These are phyloP conservation scores for Pichia sp. DNA, from an alignment of 1,139 yeast genomes.

Conservation along the genomic window DNA sequence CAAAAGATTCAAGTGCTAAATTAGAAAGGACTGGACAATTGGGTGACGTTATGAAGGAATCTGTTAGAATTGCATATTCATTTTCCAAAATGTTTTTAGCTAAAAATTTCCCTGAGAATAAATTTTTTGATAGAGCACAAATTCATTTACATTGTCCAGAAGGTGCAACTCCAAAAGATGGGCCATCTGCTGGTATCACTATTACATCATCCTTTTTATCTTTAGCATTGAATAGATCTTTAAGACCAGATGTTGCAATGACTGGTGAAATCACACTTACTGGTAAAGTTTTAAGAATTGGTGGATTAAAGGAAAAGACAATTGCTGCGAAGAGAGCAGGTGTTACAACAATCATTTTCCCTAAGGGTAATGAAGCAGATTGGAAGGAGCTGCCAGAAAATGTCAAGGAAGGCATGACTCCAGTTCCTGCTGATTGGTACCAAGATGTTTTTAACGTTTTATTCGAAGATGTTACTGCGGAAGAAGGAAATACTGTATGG, in stretches of 20 bases:
- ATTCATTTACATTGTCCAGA: constrained; percentile 96
- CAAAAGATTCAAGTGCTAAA: constrained; percentile 48
- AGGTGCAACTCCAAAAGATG: constrained; percentile 96
- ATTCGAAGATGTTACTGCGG: constrained; percentile 52
- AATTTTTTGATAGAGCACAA: constrained; percentile 88
- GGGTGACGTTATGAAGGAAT: constrained; percentile 97
- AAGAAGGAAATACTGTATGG: constrained; percentile 60
- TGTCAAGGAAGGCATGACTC: constrained; percentile 78
- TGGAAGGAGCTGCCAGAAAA: constrained; percentile 92
- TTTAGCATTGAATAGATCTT: constrained; percentile 65
- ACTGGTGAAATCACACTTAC: constrained; percentile 94
- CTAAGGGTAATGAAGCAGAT: constrained; percentile 86
- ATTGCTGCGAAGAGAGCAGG: constrained; percentile 97
- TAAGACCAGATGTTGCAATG: constrained; percentile 85
- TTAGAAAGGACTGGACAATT: constrained; percentile 83
- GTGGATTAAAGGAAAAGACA: constrained; percentile 89
- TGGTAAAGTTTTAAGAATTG: constrained; percentile 88
- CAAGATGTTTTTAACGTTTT: constrained; percentile 71
- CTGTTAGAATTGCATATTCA: constrained; percentile 87
- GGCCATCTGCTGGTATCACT: constrained; percentile 97
- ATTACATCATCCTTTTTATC: constrained; percentile 87
- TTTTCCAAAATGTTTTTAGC: constrained; percentile 82
- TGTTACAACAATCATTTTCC: constrained; percentile 84
- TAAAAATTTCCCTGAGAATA: constrained; percentile 69
- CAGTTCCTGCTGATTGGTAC: constrained; percentile 91